Base-by-base conservation (phyloP, 306 rosid species). In the Vicia sativa region DNA sequence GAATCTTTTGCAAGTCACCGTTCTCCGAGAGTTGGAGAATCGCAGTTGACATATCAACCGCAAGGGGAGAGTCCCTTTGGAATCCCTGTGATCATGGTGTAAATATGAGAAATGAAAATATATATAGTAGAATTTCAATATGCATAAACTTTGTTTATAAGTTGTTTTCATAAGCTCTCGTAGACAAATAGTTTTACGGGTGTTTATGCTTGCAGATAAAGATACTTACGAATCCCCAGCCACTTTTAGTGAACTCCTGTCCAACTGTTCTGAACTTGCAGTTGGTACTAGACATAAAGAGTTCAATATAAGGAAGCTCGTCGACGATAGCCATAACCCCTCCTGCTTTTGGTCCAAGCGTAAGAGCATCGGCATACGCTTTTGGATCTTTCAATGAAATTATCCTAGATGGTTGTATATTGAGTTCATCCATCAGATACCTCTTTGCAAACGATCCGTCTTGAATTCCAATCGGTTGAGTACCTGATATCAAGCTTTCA, bases 11-110 rank as follows among this genome's bases (percentile, higher is more conserved):
- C 70, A 93, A 86, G 64, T 93, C 95, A 13, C 99, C 97, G 2
- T 87, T 93, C 87, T 93, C 99, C 0, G 97, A 93, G 59, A 93
- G 97, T 80, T 93, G 97, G 59, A 93, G 99, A 79, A 93, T 93
- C 19, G 99, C 92, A 1, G 97, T 93, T 46, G 99, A 93, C 70
- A 93, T 52, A 75, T 90, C 99, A 15, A 85, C 83, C 4, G 99
- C 99, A 19, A 93, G 92, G 59, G 97, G 97, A 70, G 99, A 93
- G 79, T 93, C 99, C 85, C 95, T 87, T 49, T 83, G 96, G 74
- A 93, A 90, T 68, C 90, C 99, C 99, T 93, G 85, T 55, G 60
- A 80, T 70, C 77, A 54, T 23, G 64, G 37, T 62, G 56, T 38
- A 55, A 68, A 38, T 45, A 37, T 53, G 29, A 70, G 68, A 63